Evolutionary conservation across 2,329 filamentous ascomycete genomes (phyloP), one percentile per base, ranked within the genome.

Genomic region (Diaporthe humulicola): DNA sequence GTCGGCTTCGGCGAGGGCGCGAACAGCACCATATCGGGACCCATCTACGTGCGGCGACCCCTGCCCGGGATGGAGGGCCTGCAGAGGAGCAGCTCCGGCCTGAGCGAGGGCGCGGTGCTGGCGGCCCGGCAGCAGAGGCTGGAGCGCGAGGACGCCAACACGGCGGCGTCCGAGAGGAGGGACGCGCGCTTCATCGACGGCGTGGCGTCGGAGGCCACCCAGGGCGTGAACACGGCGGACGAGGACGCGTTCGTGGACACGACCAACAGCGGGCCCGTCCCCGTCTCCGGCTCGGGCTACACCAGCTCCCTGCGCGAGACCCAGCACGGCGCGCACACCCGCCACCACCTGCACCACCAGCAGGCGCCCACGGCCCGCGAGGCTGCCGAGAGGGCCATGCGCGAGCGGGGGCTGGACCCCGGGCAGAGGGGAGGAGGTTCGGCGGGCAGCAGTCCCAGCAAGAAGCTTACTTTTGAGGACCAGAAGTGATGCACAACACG

Each of bases 1-100:
- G 96, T 98, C 14, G 96, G 94, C 0, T 98, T 98, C 79, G 96
- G 96, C 67, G 96, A 98, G 83, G 96, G 96, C 45, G 96, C 96
- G 14, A 94, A 93, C 78, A 95, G 93, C 82, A 95, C 95, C 7
- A 92, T 96, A 74, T 95, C 92, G 75, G 95, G 95, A 0, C 94
- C 94, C 52, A 93, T 94, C 81, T 89, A 94, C 84, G 86, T 90
- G 82, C 85, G 89, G 75, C 82, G 89, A 64, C 83, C 86, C 69
- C 83, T 84, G 77, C 87, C 86, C 78, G 85, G 81, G 77, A 84
- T 78, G 75, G 81, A 50, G 74, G 82, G 81, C 15, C 81, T 90
- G 10, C 89, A 90, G 81, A 83, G 89, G 30, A 88, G 85, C 74
- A 86, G 84, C 73, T 90, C 88, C 0, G 88, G 88, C 0, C 81